phyloP scores from a whole-genome alignment of 2,329 filamentous ascomycete species.

The Xylaria sp. region DNA sequence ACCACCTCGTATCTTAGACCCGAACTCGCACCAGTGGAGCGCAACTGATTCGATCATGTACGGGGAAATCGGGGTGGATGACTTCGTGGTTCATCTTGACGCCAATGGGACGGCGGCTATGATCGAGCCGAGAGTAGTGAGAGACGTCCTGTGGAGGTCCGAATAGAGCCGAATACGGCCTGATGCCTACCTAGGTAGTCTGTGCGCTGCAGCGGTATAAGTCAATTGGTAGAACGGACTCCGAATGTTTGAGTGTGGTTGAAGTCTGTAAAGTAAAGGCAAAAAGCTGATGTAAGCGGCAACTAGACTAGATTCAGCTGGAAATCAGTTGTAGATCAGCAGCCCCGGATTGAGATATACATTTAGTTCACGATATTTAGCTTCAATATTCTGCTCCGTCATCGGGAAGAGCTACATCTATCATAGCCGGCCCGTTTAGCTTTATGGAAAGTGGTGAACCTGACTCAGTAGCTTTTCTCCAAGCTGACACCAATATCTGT shows the following conservation, averaged over 20 bases:
- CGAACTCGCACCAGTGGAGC: conserved; percentile 14
- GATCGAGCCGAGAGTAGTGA: conserved; percentile 25
- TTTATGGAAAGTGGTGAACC: conserved; percentile 1
- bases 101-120: conserved; percentile 19
- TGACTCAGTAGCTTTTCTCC: conserved; percentile 17
- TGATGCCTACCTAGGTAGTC: neutral
- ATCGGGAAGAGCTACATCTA: neutral
- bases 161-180: neutral
- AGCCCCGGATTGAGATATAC: neutral
- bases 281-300: neutral
- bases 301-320: neutral
- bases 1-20: conserved; percentile 22
- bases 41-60: conserved; percentile 22
- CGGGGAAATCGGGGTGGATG: conserved; percentile 27
- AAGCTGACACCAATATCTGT: conserved; percentile 12
- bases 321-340: conserved; percentile 3
- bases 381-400: neutral
- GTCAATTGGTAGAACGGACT: neutral
- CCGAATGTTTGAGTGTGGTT: neutral
- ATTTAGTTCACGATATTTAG: conserved; percentile 3
- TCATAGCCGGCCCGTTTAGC: conserved; percentile 14
- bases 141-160: conserved; percentile 24
- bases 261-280: neutral
- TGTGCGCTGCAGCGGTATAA: neutral
- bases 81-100: conserved; percentile 30